Base-by-base conservation (phyloP, 768 basidiomycete species). In the Termitomyces titanicus region DNA sequence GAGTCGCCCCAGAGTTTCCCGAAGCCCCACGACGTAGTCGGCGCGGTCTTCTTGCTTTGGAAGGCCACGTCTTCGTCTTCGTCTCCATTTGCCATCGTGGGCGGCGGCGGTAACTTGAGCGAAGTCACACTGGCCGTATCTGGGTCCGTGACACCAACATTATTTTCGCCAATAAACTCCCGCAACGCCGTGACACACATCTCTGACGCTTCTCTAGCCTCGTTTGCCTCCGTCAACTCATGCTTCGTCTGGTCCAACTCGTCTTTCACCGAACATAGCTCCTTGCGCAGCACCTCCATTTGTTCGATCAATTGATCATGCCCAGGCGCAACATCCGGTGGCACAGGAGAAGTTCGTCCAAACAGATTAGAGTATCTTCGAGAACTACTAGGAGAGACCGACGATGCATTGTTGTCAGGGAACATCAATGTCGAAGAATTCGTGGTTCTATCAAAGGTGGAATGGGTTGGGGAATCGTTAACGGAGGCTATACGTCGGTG, bases 141-240 rank as follows among this genome's bases (percentile, higher is more conserved):
- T 17, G 58, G 27, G 49, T 61, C 58, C 10, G 51, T 33, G 25
- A 63, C 70, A 9, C 88, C 88, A 47, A 89, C 76, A 54, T 84
- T 83, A 66, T 86, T 84, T 60, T 90, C 84, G 20, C 81, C 82
- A 60, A 92, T 92, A 66, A 89, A 98, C 54, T 85, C 87, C 35
- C 94, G 79, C 40, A 98, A 74, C 0, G 89, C 91, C 52, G 82
- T 84, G 60, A 90, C 84, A 66, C 92, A 94, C 0, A 81, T 81
- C 61, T 98, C 94, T 34, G 89, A 91, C 3, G 95, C 95, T 64
- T 92, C 86, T 46, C 85, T 78, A 3, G 91, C 92, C 69, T 98
- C 95, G 57, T 82, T 86, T 1, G 85, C 78, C 64, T 96, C 94
- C 37, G 66, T 74, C 44, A 96, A 72, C 55, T 92, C 89, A 57